Conservation (phyloP, 1,284 basidiomycete genomes). For the Cronartium ribicola region DNA sequence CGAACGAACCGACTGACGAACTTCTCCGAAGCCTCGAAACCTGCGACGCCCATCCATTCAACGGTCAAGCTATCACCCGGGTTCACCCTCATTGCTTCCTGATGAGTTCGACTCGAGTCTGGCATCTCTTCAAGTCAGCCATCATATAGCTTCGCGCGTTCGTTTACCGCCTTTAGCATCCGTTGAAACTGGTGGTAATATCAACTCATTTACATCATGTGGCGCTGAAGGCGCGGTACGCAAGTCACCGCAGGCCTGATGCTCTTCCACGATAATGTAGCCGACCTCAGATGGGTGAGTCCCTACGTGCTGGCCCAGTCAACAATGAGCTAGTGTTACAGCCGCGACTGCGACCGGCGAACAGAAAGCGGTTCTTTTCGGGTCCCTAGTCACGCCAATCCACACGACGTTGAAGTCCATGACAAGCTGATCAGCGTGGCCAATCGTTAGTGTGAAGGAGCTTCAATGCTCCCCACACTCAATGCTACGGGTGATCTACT, state of each 20-base stretch:
- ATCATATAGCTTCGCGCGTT: neutral
- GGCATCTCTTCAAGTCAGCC: conserved; percentile 1
- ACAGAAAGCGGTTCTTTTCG: neutral
- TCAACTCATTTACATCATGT: neutral
- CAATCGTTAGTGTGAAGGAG: conserved; percentile 35
- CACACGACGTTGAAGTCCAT: neutral
- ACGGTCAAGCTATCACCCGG: too few species aligned
- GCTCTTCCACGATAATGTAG: conserved; percentile 38
- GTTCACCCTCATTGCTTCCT: neutral
- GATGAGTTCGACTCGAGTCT: neutral
- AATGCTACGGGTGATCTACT: conserved; percentile 40
- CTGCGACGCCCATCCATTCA: too few species aligned
- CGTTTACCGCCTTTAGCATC: neutral
- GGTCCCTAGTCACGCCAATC: neutral
- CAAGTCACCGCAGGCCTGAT: conserved; percentile 25
- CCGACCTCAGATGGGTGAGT: conserved; percentile 40
- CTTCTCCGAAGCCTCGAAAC: too few species aligned
- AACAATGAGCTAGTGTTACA: too few species aligned
- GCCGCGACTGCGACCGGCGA: too few species aligned
- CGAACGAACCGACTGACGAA: too few species aligned
- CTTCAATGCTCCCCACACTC: conserved; percentile 36
- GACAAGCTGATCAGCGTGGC: neutral
- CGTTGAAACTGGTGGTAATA: too few species aligned
- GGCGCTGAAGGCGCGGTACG: conserved; percentile 15
- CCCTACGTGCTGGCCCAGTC: neutral